Evolutionary conservation across 2,329 filamentous ascomycete species (phyloP), one percentile per base, ranked within the genome.

Genomic region (Exophiala lecanii-corni): DNA sequence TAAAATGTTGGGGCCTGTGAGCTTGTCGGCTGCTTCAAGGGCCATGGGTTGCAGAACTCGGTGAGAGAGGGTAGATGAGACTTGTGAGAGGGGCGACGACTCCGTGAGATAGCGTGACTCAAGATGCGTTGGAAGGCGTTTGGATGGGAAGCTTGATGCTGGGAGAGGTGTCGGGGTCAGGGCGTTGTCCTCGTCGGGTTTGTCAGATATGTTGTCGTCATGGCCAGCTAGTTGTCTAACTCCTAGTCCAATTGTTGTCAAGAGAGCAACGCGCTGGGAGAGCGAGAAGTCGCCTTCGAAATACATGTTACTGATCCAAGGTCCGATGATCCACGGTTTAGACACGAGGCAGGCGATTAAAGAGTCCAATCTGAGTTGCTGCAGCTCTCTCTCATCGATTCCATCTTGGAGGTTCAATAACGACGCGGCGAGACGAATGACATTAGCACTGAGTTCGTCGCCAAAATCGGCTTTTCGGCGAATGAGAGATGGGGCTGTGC

Each of bases 241-340:
- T 20, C 84, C 79, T 0, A 98, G 69, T 0, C 89, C 91, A 3
- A 98, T 69, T 0, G 86, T 82, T 15, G 87, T 83, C 39, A 98
- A 80, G 26, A 97, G 75, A 0, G 85, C 79, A 5, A 84, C 86
- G 28, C 92, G 78, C 61, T 97, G 91, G 0, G 82, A 78, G 26
- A 97, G 70, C 0, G 89, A 95, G 63, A 92, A 89, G 60, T 98
- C 92, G 12, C 89, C 89, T 31, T 88, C 83, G 60, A 96, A 97
- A 60, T 92, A 94, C 0, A 85, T 84, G 43, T 82, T 80, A 2
- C 84, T 81, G 45, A 94, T 86, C 84, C 87, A 94, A 10, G 80
- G 85, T 0, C 81, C 89, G 77, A 96, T 87, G 39, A 77, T 74
- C 36, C 78, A 69, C 0, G 92, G 87, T 51, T 86, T 79, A 1